A percentile compares a stretch with the other conserved stretches of the same genome.
Evolutionary conservation across 352 stramenopile genomes (phyloP).

Genomic region (Plasmopara halstedii): DNA sequence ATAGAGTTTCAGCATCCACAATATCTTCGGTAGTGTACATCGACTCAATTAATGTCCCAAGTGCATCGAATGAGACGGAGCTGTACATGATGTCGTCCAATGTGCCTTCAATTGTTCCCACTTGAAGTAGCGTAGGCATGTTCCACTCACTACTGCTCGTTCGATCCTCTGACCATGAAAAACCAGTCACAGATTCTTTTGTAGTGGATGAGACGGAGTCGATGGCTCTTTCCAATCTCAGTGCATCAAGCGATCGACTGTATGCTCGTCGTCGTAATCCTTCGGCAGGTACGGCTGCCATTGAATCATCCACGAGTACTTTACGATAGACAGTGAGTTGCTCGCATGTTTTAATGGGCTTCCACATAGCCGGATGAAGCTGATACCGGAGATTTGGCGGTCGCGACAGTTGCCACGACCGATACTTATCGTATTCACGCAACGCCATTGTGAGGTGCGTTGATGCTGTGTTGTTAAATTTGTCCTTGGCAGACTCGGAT

Average conservation of each 20-base stretch:
- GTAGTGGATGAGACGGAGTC: slow-evolving; percentile 14
- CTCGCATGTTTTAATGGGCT: slow-evolving; percentile 34
- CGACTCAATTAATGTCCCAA: slow-evolving; percentile 25
- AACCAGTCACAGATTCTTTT: slow-evolving; percentile 12
- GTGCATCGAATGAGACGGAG: slow-evolving; percentile 14
- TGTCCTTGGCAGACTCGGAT: slow-evolving; percentile 15
- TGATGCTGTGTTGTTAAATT: slow-evolving; percentile 24
- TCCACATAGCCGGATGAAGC: slow-evolving; percentile 32
- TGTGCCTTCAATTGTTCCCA: slow-evolving; percentile 35
- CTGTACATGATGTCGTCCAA: slow-evolving; percentile 49
- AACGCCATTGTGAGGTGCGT: slow-evolving; percentile 24
- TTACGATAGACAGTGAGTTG: slow-evolving; percentile 32
- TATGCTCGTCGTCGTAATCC: slow-evolving; percentile 20
- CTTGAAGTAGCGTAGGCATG: slow-evolving; percentile 29
- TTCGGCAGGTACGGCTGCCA: slow-evolving; percentile 8
- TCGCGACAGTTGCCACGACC: slow-evolving; percentile 26
- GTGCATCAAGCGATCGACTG: slow-evolving; percentile 22
- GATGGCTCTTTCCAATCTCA: slow-evolving; percentile 7
- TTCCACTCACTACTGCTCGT: slow-evolving; percentile 15
- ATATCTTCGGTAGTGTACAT: slow-evolving; percentile 24
- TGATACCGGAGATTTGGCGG: slow-evolving; percentile 29
- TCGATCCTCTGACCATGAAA: slow-evolving; percentile 7
- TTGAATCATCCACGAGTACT: slow-evolving; percentile 11
- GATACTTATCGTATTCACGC: slow-evolving; percentile 32
- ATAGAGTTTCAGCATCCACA: slow-evolving; percentile 32